Evolutionary conservation across 805 yeast species (phyloP), one percentile per base, ranked within the genome.

Genomic region (Groenewaldozyma salmanticensis): DNA sequence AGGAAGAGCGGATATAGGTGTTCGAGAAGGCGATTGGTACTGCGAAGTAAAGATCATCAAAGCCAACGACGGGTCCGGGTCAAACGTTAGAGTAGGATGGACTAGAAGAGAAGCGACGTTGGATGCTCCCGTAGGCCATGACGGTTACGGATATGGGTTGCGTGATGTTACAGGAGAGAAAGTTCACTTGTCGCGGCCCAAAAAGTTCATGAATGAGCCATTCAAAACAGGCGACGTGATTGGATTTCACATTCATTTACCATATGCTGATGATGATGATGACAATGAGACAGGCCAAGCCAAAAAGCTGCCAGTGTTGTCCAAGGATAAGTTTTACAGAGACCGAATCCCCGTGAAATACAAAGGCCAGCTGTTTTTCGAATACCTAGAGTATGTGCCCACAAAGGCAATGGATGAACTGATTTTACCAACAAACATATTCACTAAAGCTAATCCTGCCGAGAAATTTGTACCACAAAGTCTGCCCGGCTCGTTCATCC

Each of bases 101-200:
- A 81, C 81, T 0, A 66, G 97, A 39, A 71, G 86, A 46, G 97
- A 90, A 54, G 92, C 95, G 2, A 75, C 86, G 38, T 61, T 88
- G 34, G 96, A 90, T 51, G 95, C 94, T 0, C 97, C 99, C 0
- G 92, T 88, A 4, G 99, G 99, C 2, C 85, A 75, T 53, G 97
- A 92, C 60, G 90, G 87, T 0, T 92, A 87, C 62, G 90, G 96
- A 0, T 90, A 92, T 59, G 96, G 95, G 2, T 54, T 92, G 2
- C 69, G 96, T 44, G 96, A 90, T 61, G 70, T 72, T 29, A 68
- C 71, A 4, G 88, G 94, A 2, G 82, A 83, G 49, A 74, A 74
- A 21, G 69, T 92, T 19, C 94, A 92, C 48, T 61, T 81, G 34
- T 79, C 90, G 44, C 70, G 88, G 37, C 85, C 86, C 0, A 55